phyloP scores from a whole-genome alignment of 2,329 filamentous ascomycete species.

The Elsinoe necatrix region DNA sequence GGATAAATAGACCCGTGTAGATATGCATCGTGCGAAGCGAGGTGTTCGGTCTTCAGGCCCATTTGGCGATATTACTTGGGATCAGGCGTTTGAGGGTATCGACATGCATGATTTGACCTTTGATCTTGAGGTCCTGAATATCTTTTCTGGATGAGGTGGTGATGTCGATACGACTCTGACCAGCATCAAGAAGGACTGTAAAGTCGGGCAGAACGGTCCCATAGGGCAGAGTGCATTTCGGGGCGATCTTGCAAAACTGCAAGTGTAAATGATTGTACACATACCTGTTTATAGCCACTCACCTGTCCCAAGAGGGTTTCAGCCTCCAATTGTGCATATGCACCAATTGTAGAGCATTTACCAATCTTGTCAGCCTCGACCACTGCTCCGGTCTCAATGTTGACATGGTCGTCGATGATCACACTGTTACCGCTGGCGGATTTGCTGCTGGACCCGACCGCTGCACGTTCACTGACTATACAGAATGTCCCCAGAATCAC shows the following conservation, averaged over 20 bases:
- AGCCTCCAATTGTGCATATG: conserved; percentile 26
- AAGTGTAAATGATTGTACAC: conserved; percentile 8
- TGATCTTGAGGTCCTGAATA: conserved; percentile 26
- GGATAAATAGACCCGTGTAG: background rate
- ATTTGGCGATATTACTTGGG: conserved; percentile 30
- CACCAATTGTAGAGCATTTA: conserved; percentile 26
- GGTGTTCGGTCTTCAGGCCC: conserved; percentile 21
- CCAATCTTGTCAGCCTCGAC: conserved; percentile 30
- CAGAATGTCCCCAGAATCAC: conserved; percentile 46
- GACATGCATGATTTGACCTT: conserved; percentile 28
- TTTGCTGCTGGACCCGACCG: conserved; percentile 24
- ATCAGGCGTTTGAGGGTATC: conserved; percentile 28
- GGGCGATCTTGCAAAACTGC: conserved; percentile 39
- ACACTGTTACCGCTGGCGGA: conserved; percentile 28
- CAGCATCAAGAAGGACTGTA: conserved; percentile 37
- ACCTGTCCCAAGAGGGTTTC: conserved; percentile 41
- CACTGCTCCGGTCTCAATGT: conserved; percentile 36
- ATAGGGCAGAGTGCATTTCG: conserved; percentile 29
- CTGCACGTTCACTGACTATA: conserved; percentile 63
- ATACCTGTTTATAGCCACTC: conserved; percentile 14
- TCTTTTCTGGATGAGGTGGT: conserved; percentile 28
- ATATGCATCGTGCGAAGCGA: background rate
- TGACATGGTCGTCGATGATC: conserved; percentile 34
- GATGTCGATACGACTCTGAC: conserved; percentile 32
- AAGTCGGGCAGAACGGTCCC: conserved; percentile 37